Conservation (phyloP, 2,329 filamentous ascomycete species). For the Stachybotrys echinatus region DNA sequence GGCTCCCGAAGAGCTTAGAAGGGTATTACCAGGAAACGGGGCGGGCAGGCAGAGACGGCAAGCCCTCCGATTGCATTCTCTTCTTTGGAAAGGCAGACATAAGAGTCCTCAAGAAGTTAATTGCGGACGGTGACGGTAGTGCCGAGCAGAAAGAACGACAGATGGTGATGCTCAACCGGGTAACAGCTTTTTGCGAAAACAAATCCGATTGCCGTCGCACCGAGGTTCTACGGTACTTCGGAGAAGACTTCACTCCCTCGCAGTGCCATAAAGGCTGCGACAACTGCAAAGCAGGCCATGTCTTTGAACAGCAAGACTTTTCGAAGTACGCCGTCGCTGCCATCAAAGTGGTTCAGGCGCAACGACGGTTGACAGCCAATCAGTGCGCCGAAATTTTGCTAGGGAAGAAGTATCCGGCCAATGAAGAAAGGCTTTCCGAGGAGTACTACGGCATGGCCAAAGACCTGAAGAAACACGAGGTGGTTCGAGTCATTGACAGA, state of each 20-base stretch:
- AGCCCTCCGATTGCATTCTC: constrained; percentile 81
- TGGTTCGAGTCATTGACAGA: constrained; percentile 77
- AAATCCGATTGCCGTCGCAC: constrained; percentile 79
- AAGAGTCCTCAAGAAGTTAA: constrained; percentile 69
- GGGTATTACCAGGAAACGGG: constrained; percentile 99
- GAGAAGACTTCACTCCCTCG: constrained; percentile 68
- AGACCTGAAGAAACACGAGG: constrained; percentile 65
- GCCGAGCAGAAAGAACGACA: constrained; percentile 79
- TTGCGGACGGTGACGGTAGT: constrained; percentile 72
- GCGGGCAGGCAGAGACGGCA: constrained; percentile 85
- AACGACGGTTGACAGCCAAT: constrained; percentile 61
- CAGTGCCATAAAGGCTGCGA: constrained; percentile 77
- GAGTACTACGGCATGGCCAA: constrained; percentile 64
- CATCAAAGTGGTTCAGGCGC: constrained; percentile 60
- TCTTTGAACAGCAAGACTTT: constrained; percentile 71
- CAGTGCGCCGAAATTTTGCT: constrained; percentile 82
- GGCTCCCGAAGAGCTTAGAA: constrained; percentile 89
- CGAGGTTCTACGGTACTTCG: constrained; percentile 91
- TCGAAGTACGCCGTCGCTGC: constrained; percentile 68
- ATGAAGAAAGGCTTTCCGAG: constrained; percentile 47
- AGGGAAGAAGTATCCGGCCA: constrained; percentile 59
- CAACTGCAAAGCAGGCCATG: constrained; percentile 72
- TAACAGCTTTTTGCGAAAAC: constrained; percentile 88
- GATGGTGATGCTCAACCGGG: constrained; percentile 75
- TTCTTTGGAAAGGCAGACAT: constrained; percentile 82